These are phyloP conservation scores for Microdochium trichocladiopsis DNA, from an alignment of 2,329 filamentous ascomycete species.

Conservation along the genomic window DNA sequence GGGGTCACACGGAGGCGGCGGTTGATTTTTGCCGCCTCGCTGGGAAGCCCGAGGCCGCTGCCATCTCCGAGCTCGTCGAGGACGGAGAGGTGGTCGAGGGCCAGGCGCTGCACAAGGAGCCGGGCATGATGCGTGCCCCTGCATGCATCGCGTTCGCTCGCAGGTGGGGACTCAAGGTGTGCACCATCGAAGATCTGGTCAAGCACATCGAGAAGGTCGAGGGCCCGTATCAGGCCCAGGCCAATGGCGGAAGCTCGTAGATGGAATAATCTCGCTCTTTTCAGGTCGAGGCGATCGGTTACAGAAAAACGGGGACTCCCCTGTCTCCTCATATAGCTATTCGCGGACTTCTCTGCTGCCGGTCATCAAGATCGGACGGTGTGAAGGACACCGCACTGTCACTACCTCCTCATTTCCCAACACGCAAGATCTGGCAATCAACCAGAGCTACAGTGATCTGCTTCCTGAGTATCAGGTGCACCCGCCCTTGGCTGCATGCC, in stretches of 20 bases:
- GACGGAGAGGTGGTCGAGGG: conserved; percentile 71
- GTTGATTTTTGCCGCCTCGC: conserved; percentile 84
- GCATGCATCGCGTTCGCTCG: conserved; percentile 82
- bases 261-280: no score
- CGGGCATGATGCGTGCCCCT: conserved; percentile 90
- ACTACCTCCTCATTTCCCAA: no score
- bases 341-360: no score
- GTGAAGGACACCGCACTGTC: no score
- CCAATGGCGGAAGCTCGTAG: background rate
- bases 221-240: conserved; percentile 25
- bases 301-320: no score
- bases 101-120: conserved; percentile 53
- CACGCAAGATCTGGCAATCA: no score
- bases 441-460: no score
- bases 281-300: no score
- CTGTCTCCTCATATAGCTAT: no score
- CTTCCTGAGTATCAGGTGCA: no score
- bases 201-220: conserved; percentile 71
- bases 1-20: conserved; percentile 89
- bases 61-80: conserved; percentile 88
- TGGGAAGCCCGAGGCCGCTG: conserved; percentile 68
- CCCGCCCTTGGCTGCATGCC: no score
- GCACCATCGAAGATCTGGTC: conserved; percentile 89
- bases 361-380: no score
- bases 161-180: conserved; percentile 84